Evolutionary conservation across 257 asterid genomes (phyloP).

Genomic region (Nicotiana undulata): DNA sequence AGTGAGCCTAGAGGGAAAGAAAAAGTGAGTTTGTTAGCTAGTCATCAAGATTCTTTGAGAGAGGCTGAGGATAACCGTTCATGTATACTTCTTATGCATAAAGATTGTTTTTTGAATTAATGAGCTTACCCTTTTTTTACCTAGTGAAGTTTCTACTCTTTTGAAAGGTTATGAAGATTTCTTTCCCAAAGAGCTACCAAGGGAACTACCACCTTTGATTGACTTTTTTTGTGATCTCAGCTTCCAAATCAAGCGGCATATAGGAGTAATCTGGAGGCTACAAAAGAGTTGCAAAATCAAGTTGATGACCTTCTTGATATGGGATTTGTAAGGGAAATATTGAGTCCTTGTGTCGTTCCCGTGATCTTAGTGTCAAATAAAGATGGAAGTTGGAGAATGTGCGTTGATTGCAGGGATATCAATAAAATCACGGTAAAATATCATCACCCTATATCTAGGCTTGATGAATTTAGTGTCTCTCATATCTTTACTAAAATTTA

Average conservation of each 20-base stretch:
- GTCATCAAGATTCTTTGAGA: background rate
- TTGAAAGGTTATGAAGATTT: background rate
- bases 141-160: background rate
- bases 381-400: background rate
- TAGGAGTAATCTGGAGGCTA: background rate
- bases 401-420: background rate
- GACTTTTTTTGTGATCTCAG: background rate
- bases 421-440: background rate
- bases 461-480: background rate
- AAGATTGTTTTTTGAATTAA: background rate
- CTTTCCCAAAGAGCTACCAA: background rate
- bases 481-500: background rate
- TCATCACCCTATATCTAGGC: background rate
- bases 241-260: background rate
- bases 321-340: background rate
- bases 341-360: background rate
- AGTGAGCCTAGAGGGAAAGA: background rate
- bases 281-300: background rate
- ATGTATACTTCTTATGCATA: background rate
- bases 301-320: background rate
- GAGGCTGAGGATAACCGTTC: background rate
- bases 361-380: background rate
- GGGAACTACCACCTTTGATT: background rate
- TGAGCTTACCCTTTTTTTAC: background rate
- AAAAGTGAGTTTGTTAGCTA: background rate